Evolutionary conservation across 148 eudicot genomes (phyloP).

Genomic region (Vaccinium corymbosum): DNA sequence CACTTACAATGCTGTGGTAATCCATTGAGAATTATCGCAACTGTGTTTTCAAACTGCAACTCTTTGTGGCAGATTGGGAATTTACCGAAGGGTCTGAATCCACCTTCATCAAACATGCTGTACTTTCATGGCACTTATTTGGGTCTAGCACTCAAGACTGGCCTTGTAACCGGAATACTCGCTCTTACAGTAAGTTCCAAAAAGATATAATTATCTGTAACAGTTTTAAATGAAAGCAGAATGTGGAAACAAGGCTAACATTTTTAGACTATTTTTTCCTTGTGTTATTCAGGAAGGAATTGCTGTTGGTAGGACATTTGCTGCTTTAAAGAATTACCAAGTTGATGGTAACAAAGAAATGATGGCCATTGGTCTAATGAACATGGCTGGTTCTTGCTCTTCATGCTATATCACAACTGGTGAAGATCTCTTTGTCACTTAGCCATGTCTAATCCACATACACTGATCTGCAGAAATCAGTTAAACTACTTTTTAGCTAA

Average conservation of each 20-base stretch:
- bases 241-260: background rate
- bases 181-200: conserved; percentile 75
- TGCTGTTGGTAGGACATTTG: conserved; percentile 97
- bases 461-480: background rate
- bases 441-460: background rate
- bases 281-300: conserved; percentile 77
- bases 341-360: conserved; percentile 99
- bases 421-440: conserved; percentile 13
- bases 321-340: conserved; percentile 78
- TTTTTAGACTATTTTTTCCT: background rate
- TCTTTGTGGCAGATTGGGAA: conserved; percentile 61
- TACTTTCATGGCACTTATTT: conserved; percentile 54
- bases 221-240: background rate
- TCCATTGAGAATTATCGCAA: background rate
- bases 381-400: conserved; percentile 91
- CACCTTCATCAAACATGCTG: conserved; percentile 76
- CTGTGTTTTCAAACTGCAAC: background rate
- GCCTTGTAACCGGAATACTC: conserved; percentile 77
- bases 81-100: conserved; percentile 80
- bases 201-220: background rate
- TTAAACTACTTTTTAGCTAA: background rate
- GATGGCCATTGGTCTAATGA: conserved; percentile 97
- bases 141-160: conserved; percentile 73
- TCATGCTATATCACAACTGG: conserved; percentile 95
- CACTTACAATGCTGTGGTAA: background rate